A percentile compares a stretch with the other conserved stretches of the same genome.
Evolutionary conservation across 768 basidiomycete genomes (phyloP).

Genomic region (Mrakia gelida): DNA sequence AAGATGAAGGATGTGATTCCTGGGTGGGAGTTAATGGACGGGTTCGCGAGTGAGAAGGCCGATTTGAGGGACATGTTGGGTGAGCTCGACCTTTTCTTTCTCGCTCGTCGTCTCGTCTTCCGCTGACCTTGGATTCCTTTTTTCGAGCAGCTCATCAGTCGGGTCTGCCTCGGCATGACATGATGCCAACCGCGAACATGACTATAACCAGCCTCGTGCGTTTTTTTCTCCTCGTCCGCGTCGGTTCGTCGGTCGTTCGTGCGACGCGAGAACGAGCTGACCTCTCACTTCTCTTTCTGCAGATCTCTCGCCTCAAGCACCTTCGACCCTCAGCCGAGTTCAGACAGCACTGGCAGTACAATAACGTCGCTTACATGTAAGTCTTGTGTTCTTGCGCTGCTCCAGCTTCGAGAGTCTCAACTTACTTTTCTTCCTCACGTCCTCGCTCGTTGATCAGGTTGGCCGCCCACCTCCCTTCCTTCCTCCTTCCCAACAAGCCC

Average conservation of each 20-base stretch:
- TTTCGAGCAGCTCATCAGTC: slow-evolving; percentile 35
- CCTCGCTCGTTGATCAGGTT: neutral
- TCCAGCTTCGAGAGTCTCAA: neutral
- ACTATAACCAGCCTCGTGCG: neutral
- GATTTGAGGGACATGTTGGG: slow-evolving; percentile 38
- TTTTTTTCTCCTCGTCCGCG: neutral
- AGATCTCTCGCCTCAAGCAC: slow-evolving; percentile 33
- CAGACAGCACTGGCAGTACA: slow-evolving; percentile 39
- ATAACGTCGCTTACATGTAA: slow-evolving; percentile 37
- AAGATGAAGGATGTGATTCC: slow-evolving; percentile 40
- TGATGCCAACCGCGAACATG: neutral
- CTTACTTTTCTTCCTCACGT: neutral
- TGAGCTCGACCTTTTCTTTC: slow-evolving; percentile 32
- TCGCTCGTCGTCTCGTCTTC: no score
- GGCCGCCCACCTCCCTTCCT: slow-evolving; percentile 34
- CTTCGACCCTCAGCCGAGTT: slow-evolving; percentile 38
- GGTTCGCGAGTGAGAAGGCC: slow-evolving; percentile 35
- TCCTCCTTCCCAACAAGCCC: slow-evolving; percentile 26
- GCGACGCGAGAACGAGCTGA: neutral
- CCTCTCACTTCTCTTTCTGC: neutral
- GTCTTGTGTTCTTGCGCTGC: neutral
- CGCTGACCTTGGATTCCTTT: neutral
- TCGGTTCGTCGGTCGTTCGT: neutral
- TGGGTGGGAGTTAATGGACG: slow-evolving; percentile 38
- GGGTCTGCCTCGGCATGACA: slow-evolving; percentile 40